phyloP scores from a whole-genome alignment of 2,329 filamentous ascomycete species.

The Pseudodiploospora longispora region DNA sequence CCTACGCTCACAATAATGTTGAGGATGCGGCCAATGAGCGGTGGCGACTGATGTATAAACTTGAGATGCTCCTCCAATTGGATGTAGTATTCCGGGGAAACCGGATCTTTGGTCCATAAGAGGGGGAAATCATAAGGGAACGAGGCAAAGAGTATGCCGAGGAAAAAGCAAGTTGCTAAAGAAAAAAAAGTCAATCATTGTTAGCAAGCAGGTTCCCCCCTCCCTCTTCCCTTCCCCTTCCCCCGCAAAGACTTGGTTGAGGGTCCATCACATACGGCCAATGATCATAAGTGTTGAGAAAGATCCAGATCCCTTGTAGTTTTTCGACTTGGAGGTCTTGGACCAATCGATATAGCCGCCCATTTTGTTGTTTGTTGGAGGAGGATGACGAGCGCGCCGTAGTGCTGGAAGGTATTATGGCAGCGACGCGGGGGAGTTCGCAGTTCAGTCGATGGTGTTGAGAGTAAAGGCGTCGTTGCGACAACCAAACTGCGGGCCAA shows the following conservation, averaged over 20 bases:
- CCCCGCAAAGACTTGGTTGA: neutral
- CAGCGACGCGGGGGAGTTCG: too few relatives aligned
- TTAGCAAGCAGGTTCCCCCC: neutral
- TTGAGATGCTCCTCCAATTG: slow-evolving; percentile 84
- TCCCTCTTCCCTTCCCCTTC: neutral
- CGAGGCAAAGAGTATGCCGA: slow-evolving; percentile 91
- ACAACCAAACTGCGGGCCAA: too few relatives aligned
- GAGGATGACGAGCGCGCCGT: slow-evolving; percentile 1
- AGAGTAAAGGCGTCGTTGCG: too few relatives aligned
- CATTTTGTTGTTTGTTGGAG: slow-evolving; percentile 17
- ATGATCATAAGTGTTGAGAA: slow-evolving; percentile 98
- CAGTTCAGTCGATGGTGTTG: too few relatives aligned
- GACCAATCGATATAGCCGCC: slow-evolving; percentile 40
- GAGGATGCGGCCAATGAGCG: slow-evolving; percentile 85
- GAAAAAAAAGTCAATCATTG: slow-evolving; percentile 6
- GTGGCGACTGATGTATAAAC: slow-evolving; percentile 85
- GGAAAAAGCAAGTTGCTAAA: slow-evolving; percentile 87
- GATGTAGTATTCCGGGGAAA: slow-evolving; percentile 63
- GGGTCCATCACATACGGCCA: slow-evolving; percentile 59
- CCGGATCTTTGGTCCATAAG: slow-evolving; percentile 64
- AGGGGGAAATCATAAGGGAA: slow-evolving; percentile 95
- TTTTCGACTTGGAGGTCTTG: slow-evolving; percentile 49
- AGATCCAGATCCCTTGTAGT: slow-evolving; percentile 55
- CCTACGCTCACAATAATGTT: slow-evolving; percentile 88
- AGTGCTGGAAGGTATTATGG: too few relatives aligned